Conservation (phyloP, 371 early-diverging fungal genomes). For the Apophysomyces trapeziformis region DNA sequence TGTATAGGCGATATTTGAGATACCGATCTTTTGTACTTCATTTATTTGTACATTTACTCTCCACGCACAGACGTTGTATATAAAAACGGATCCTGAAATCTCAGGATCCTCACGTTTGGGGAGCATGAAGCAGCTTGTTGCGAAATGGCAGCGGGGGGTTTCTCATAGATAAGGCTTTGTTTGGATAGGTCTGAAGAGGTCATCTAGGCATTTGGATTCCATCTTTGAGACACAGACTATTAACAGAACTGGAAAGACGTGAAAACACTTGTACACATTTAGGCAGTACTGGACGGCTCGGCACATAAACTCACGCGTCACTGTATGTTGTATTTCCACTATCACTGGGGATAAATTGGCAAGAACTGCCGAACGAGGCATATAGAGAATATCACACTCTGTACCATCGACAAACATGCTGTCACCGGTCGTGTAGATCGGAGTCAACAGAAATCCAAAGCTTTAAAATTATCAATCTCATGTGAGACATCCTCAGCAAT, state of each 20-base stretch:
- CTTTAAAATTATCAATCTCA: too few species aligned
- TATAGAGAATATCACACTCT: constrained; percentile 24
- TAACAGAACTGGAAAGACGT: constrained; percentile 18
- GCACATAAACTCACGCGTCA: constrained; percentile 24
- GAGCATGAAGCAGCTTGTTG: too few species aligned
- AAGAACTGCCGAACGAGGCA: constrained; percentile 23
- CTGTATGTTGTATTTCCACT: constrained; percentile 18
- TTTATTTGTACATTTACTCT: too few species aligned
- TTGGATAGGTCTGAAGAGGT: constrained; percentile 22
- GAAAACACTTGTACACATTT: constrained; percentile 21
- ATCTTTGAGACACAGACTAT: constrained; percentile 21
- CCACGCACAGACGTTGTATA: too few species aligned
- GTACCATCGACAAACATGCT: constrained; percentile 22
- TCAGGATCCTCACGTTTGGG: too few species aligned
- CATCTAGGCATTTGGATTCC: constrained; percentile 17
- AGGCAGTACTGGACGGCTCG: constrained; percentile 23
- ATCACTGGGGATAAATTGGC: constrained; percentile 18
- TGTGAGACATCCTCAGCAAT: too few species aligned
- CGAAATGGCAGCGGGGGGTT: too few species aligned
- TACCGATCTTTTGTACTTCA: too few species aligned
- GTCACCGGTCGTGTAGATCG: constrained; percentile 18
- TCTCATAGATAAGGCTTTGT: not conserved
- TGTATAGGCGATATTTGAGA: too few species aligned
- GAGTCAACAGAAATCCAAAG: too few species aligned
- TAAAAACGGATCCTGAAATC: too few species aligned